Conservation (phyloP, 164 flowering plant species). For the Kingdonia uniflora region DNA sequence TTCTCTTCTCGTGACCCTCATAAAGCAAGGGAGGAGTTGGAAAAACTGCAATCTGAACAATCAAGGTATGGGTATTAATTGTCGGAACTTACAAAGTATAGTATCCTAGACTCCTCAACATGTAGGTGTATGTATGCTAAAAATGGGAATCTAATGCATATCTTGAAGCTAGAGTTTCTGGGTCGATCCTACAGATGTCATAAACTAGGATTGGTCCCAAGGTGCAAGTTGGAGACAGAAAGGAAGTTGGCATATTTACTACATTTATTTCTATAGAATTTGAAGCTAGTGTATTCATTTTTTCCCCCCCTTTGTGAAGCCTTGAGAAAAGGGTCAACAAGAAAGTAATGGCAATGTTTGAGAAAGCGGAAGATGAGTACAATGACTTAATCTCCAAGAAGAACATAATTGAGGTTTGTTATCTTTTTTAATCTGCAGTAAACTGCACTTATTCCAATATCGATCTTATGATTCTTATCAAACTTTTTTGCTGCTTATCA, state of each 20-base stretch:
- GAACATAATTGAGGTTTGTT: conserved; percentile 80
- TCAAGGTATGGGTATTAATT: conserved; percentile 38
- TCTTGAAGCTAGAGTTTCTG: too few relatives aligned
- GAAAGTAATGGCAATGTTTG: conserved; percentile 99
- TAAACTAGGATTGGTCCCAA: too few relatives aligned
- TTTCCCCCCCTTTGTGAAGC: conserved; percentile 21
- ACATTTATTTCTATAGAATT: too few relatives aligned
- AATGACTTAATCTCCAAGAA: conserved; percentile 84
- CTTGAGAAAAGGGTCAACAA: conserved; percentile 98
- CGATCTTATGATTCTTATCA: too few relatives aligned
- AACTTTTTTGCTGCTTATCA: too few relatives aligned
- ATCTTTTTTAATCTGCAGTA: neutral
- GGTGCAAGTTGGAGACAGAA: too few relatives aligned
- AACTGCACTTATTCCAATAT: too few relatives aligned
- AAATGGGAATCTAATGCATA: too few relatives aligned
- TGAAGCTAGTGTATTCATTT: too few relatives aligned
- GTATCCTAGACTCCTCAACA: neutral
- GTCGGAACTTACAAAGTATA: neutral
- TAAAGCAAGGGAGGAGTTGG: conserved; percentile 66
- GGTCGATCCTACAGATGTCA: too few relatives aligned
- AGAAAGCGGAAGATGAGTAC: conserved; percentile 98
- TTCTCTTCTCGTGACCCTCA: conserved; percentile 68
- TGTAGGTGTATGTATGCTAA: too few relatives aligned
- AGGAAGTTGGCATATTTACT: too few relatives aligned
- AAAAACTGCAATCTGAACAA: conserved; percentile 75